Percentiles rank a stretch among this genome's conserved stretches.
Evolutionary conservation across 495 filamentous ascomycete genomes (phyloP).

Genomic region (Hypomontagnella monticulosa): DNA sequence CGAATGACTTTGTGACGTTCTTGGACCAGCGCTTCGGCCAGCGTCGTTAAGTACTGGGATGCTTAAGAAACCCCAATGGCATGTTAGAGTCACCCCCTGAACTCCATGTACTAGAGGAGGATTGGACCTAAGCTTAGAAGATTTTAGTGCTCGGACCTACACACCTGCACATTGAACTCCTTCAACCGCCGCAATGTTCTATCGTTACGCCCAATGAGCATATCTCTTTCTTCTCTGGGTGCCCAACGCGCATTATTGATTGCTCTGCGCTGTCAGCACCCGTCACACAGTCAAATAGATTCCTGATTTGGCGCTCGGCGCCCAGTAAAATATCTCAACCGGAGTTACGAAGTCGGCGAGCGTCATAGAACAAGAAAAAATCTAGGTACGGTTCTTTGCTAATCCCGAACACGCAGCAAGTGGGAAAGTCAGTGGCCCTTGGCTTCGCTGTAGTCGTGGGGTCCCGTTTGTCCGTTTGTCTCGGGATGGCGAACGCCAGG

Average conservation of each 20-base stretch:
- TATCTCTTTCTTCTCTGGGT: constrained; percentile 13
- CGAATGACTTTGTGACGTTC: constrained; percentile 7
- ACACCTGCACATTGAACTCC: constrained; percentile 1
- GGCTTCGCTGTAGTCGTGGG: constrained; percentile 10
- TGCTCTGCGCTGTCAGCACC: constrained; percentile 25
- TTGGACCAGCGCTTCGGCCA: background rate
- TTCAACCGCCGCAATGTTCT: constrained; percentile 7
- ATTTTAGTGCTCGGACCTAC: background rate
- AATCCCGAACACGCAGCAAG: constrained; percentile 5
- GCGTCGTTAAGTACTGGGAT: constrained; percentile 7
- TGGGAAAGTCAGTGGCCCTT: constrained; percentile 17
- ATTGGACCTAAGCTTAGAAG: background rate
- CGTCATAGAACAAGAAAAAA: constrained; percentile 17
- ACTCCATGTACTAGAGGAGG: background rate
- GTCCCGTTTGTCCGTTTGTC: background rate
- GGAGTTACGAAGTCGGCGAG: constrained; percentile 27
- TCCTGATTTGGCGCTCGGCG: constrained; percentile 30
- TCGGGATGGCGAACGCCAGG: background rate
- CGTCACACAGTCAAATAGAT: constrained; percentile 15
- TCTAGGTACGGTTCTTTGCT: no score
- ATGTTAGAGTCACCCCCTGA: constrained; percentile 17
- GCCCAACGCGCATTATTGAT: constrained; percentile 36
- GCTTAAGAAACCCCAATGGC: constrained; percentile 13
- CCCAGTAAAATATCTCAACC: constrained; percentile 30
- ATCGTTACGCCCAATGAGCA: constrained; percentile 23